These are phyloP conservation scores for Aegilops longissima DNA, from an alignment of 176 grass and related monocot species.

Conservation along the genomic window DNA sequence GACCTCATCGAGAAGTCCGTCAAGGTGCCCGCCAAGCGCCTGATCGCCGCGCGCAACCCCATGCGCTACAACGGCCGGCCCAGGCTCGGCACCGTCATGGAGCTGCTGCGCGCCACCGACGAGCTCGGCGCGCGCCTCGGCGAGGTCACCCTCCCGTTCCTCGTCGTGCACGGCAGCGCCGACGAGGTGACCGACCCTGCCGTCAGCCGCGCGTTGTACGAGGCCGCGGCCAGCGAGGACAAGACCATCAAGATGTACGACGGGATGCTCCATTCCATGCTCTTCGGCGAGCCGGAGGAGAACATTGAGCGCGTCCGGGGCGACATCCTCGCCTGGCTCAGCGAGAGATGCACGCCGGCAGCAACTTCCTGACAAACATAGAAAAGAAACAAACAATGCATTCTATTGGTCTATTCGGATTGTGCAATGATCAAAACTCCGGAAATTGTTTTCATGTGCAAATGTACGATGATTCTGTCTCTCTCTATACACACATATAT, in stretches of 20 bases:
- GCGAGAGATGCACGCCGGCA: slow-evolving; percentile 50
- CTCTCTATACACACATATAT: slow-evolving; percentile 10
- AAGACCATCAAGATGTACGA: slow-evolving; percentile 92
- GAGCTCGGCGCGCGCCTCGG: slow-evolving; percentile 54
- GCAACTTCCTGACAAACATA: slow-evolving; percentile 10
- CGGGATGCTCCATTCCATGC: slow-evolving; percentile 92
- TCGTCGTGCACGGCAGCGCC: slow-evolving; percentile 87
- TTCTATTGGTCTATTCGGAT: neutral
- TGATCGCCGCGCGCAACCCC: slow-evolving; percentile 74
- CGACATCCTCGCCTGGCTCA: slow-evolving; percentile 81
- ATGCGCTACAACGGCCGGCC: slow-evolving; percentile 67
- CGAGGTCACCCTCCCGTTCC: slow-evolving; percentile 82
- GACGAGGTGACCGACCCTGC: slow-evolving; percentile 89
- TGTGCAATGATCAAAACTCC: neutral
- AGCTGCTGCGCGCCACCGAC: slow-evolving; percentile 79
- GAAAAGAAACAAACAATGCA: neutral
- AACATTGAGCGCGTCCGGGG: slow-evolving; percentile 65
- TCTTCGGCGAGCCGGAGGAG: slow-evolving; percentile 81
- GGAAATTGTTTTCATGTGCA: slow-evolving; percentile 19
- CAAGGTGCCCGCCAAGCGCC: slow-evolving; percentile 76
- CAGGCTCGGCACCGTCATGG: slow-evolving; percentile 76
- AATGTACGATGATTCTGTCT: slow-evolving; percentile 15
- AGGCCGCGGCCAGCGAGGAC: slow-evolving; percentile 69
- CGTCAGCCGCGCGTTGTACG: slow-evolving; percentile 68
- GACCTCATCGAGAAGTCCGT: slow-evolving; percentile 88